Evolutionary conservation across 2,329 filamentous ascomycete species (phyloP).

Genomic region (Fusarium euwallaceae): DNA sequence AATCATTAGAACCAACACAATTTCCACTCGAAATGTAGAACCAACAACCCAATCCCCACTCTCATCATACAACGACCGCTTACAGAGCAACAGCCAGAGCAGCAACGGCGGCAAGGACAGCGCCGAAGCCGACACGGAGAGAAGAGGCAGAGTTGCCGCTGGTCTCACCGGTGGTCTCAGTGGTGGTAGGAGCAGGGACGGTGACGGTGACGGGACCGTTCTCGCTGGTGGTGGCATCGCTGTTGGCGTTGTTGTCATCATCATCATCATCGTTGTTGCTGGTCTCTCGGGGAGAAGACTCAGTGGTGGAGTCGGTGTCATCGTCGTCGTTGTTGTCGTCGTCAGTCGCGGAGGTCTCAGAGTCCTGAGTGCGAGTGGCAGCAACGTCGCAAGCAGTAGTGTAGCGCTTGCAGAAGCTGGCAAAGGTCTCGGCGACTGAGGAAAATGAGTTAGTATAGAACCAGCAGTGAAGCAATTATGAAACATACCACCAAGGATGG

Average conservation of each 20-base stretch:
- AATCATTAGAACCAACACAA: slow-evolving; percentile 37
- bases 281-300: slow-evolving; percentile 13
- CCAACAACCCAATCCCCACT: slow-evolving; percentile 10
- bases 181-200: slow-evolving; percentile 25
- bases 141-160: slow-evolving; percentile 35
- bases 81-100: slow-evolving; percentile 44
- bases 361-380: slow-evolving; percentile 18
- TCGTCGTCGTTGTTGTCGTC: slow-evolving; percentile 15
- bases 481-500: slow-evolving; percentile 42
- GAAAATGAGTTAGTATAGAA: slow-evolving; percentile 23
- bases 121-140: slow-evolving; percentile 37
- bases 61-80: neutral
- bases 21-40: slow-evolving; percentile 15
- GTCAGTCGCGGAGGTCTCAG: slow-evolving; percentile 15
- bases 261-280: neutral
- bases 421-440: slow-evolving; percentile 48
- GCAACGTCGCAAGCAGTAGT: slow-evolving; percentile 44
- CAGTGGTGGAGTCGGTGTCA: slow-evolving; percentile 19
- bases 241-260: neutral
- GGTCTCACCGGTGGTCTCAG: slow-evolving; percentile 19
- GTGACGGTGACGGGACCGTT: slow-evolving; percentile 40
- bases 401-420: slow-evolving; percentile 49
- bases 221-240: slow-evolving; percentile 18
- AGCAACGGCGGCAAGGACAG: slow-evolving; percentile 39
- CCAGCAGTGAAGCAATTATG: neutral